Conservation (phyloP, 495 filamentous ascomycete species). For the Talaromyces nanjingensis region DNA sequence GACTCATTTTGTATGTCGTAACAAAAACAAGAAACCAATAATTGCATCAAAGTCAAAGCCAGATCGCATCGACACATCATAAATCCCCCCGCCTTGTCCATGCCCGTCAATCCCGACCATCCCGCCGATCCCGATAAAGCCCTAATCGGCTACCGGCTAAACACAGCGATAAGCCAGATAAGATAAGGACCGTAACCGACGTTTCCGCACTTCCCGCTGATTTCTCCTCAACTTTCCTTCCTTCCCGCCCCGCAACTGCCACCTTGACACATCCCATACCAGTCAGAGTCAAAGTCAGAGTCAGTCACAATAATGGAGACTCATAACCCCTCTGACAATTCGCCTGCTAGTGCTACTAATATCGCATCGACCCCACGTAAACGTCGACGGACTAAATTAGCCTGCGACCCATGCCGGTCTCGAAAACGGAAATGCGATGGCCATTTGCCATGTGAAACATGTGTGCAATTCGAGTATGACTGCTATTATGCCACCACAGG, state of each 20-base stretch:
- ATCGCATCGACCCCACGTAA: constrained; percentile 11
- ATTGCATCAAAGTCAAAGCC: neutral
- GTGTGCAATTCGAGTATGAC: constrained; percentile 37
- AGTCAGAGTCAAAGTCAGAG: neutral
- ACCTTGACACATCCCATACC: neutral
- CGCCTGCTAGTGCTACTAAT: neutral
- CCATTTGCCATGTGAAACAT: constrained; percentile 35
- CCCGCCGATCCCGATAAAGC: neutral
- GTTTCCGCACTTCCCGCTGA: constrained; percentile 6
- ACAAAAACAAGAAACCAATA: neutral
- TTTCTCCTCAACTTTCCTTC: neutral
- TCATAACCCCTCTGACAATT: neutral
- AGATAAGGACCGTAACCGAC: neutral
- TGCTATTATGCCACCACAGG: constrained; percentile 28
- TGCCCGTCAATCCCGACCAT: neutral
- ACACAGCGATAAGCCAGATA: neutral
- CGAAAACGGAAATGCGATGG: constrained; percentile 47
- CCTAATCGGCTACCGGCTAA: neutral
- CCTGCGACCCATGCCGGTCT: constrained; percentile 42
- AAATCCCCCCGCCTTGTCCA: neutral
- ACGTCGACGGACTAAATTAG: constrained; percentile 29
- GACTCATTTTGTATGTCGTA: neutral
- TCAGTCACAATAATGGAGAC: neutral
- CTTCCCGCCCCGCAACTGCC: neutral
- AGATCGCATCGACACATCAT: neutral